Base-by-base conservation (phyloP, 495 filamentous ascomycete genomes). In the Aspergillus coremiiformis region DNA sequence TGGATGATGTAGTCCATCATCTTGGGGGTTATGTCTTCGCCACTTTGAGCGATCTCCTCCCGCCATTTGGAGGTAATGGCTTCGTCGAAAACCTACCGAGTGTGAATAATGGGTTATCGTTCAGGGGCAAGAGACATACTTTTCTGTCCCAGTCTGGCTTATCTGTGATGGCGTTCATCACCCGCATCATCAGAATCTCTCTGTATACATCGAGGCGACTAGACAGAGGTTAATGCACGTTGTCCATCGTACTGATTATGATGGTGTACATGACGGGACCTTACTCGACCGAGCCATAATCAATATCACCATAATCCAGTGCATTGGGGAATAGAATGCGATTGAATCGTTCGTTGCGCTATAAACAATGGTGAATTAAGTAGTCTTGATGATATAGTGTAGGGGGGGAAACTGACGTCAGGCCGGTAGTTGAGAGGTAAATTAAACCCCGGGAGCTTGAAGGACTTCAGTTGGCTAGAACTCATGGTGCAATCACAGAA, bases 1-100 rank as follows among this genome's bases (percentile, higher is more conserved):
- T 61, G 49, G 43, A 82, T 67, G 54, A 78, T 71, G 54, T 66
- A 74, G 14, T 80, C 68, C 46, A 78, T 67, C 77, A 83, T 80
- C 7, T 61, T 63, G 4, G 62, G 49, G 0, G 72, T 69, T 1
- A 80, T 54, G 48, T 71, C 72, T 21, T 58, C 39, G 0, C 46
- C 61, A 20, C 58, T 52, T 3, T 47, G 44, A 1, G 54, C 24
- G 14, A 68, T 55, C 50, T 76, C 72, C 10, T 65, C 37, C 3
- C 62, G 59, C 73, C 75, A 77, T 49, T 68, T 67, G 0, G 42
- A 23, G 0, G 64, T 63, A 47, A 73, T 70, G 33, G 53, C 39
- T 3, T 77, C 66, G 54, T 84, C 70, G 35, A 78, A 79, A 0
- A 68, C 57, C 55, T 69, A 52, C 0, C 23, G 59, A 15, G 3